phyloP scores from a whole-genome alignment of 768 basidiomycete species.

The Russula emetica region DNA sequence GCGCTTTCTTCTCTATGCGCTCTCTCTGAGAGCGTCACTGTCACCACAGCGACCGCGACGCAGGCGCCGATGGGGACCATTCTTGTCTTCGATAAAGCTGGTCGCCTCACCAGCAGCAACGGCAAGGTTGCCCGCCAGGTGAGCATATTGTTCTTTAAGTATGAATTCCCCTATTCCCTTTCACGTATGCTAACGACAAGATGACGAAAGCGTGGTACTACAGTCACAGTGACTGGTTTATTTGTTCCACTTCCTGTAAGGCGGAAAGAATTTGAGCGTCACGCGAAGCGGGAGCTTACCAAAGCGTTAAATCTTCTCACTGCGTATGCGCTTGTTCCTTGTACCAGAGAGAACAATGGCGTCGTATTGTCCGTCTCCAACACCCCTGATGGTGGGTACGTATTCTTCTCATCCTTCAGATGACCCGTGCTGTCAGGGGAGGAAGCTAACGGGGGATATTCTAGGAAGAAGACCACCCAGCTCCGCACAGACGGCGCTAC shows the following conservation, averaged over 20 bases:
- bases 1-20: conserved; percentile 93
- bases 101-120: conserved; percentile 49
- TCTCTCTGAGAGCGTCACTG: conserved; percentile 59
- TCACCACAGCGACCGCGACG: conserved; percentile 68
- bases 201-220: conserved; percentile 72
- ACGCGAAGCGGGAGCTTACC: conserved; percentile 82
- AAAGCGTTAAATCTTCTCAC: conserved; percentile 79
- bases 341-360: conserved; percentile 50
- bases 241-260: conserved; percentile 86
- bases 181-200: neutral
- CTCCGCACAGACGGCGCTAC: conserved; percentile 68
- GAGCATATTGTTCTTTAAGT: neutral
- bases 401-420: conserved; percentile 11
- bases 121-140: conserved; percentile 78
- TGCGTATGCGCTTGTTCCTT: conserved; percentile 88
- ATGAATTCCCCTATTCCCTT: neutral
- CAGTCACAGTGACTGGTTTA: conserved; percentile 62
- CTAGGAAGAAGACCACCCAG: conserved; percentile 62
- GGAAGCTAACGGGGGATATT: neutral
- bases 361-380: conserved; percentile 75
- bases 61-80: conserved; percentile 75
- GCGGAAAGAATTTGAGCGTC: conserved; percentile 85
- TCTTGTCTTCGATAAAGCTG: conserved; percentile 67
- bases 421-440: neutral
- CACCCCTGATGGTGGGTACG: conserved; percentile 65